phyloP scores from a whole-genome alignment of 2,329 filamentous ascomycete genomes.

The Penicillium sp. region DNA sequence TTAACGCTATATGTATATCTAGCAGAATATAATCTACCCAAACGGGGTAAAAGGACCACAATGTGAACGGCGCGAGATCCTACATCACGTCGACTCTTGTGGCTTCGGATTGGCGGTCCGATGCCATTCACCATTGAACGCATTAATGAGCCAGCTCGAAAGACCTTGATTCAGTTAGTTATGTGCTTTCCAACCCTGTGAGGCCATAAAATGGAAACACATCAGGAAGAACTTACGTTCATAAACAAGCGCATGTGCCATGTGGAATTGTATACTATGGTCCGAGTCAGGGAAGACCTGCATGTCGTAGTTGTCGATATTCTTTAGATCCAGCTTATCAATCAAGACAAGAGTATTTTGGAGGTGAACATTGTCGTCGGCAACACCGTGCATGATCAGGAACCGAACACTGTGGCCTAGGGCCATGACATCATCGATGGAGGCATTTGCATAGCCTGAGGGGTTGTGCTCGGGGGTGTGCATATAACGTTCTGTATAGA shows the following conservation, averaged over 20 bases:
- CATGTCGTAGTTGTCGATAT: constrained; percentile 90
- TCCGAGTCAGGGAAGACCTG: constrained; percentile 96
- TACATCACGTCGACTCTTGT: constrained; percentile 27
- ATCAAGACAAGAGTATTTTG: constrained; percentile 88
- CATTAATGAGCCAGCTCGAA: constrained; percentile 87
- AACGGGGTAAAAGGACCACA: not conserved
- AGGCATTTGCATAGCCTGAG: constrained; percentile 70
- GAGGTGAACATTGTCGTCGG: constrained; percentile 96
- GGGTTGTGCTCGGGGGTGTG: constrained; percentile 82
- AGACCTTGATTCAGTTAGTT: constrained; percentile 27
- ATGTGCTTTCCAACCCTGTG: not conserved
- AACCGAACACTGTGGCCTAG: constrained; percentile 78
- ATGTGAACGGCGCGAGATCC: constrained; percentile 17
- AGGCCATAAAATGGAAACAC: not conserved
- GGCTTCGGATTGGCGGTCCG: constrained; percentile 54
- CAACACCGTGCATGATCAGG: constrained; percentile 92
- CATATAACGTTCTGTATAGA: constrained; percentile 72
- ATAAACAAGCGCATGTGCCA: constrained; percentile 86
- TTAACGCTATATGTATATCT: not conserved
- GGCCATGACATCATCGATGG: constrained; percentile 70
- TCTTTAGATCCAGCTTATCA: constrained; percentile 77
- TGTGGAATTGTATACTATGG: constrained; percentile 92
- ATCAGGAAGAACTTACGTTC: constrained; percentile 63
- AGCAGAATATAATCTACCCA: not conserved
- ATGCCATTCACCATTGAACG: constrained; percentile 95